Conservation (phyloP, 2,329 filamentous ascomycete genomes). For the Stemphylium beticola region DNA sequence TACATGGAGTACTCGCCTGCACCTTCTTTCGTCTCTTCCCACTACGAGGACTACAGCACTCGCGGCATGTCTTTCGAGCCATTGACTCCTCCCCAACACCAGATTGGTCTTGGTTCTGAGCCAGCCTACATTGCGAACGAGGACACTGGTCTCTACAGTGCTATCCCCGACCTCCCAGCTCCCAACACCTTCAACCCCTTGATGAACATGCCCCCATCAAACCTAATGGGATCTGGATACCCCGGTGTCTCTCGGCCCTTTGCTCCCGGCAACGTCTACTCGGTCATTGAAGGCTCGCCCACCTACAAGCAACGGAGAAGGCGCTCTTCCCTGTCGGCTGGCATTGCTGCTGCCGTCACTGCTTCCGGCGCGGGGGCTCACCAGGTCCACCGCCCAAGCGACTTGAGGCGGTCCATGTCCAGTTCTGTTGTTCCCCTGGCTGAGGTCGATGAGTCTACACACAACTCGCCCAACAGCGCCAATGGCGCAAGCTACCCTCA, state of each 20-base stretch:
- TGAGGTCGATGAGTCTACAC: constrained; percentile 77
- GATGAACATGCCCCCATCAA: constrained; percentile 88
- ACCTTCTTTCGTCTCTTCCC: constrained; percentile 97
- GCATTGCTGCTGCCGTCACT: constrained; percentile 74
- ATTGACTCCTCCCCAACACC: constrained; percentile 92
- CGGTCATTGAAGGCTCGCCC: constrained; percentile 95
- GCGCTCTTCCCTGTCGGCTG: constrained; percentile 88
- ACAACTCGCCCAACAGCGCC: constrained; percentile 79
- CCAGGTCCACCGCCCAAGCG: constrained; percentile 79
- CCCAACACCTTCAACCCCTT: constrained; percentile 82
- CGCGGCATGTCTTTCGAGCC: constrained; percentile 96
- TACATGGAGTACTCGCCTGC: constrained; percentile 98
- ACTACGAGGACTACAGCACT: constrained; percentile 97
- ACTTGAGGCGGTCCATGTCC: constrained; percentile 89
- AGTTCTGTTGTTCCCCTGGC: constrained; percentile 81
- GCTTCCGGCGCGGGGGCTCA: constrained; percentile 59
- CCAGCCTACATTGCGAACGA: constrained; percentile 98
- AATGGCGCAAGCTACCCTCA: constrained; percentile 63
- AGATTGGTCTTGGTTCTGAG: constrained; percentile 79
- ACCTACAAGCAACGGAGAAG: constrained; percentile 98
- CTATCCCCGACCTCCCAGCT: constrained; percentile 84
- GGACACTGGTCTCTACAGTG: constrained; percentile 93
- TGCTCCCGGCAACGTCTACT: constrained; percentile 84
- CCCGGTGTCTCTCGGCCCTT: constrained; percentile 70
- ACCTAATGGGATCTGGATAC: constrained; percentile 80